Percentiles rank a stretch among this genome's conserved stretches.
Evolutionary conservation across 768 basidiomycete genomes (phyloP).

Genomic region (Naganishia vishniacii): DNA sequence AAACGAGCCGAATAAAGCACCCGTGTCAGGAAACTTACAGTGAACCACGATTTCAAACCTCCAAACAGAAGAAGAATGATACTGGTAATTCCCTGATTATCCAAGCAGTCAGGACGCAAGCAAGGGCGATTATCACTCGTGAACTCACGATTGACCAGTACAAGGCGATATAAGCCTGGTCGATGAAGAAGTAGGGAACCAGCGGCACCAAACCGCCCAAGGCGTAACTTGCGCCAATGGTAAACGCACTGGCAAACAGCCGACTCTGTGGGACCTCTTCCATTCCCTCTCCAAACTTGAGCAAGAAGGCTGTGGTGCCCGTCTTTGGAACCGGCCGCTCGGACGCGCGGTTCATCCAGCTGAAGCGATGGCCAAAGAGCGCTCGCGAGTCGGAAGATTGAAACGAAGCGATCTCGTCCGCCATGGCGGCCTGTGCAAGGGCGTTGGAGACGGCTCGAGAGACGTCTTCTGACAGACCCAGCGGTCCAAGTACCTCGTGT

Average conservation of each 20-base stretch:
- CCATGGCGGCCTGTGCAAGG: conserved; percentile 52
- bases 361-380: conserved; percentile 20
- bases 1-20: background rate
- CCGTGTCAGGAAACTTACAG: conserved; percentile 38
- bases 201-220: conserved; percentile 89
- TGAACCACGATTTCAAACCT: conserved; percentile 78
- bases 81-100: conserved; percentile 58
- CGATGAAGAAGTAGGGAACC: conserved; percentile 83
- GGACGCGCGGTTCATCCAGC: background rate
- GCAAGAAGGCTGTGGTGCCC: conserved; percentile 84
- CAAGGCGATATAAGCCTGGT: conserved; percentile 56
- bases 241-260: conserved; percentile 48
- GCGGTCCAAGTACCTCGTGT: conserved; percentile 72
- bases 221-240: conserved; percentile 91
- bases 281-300: conserved; percentile 92
- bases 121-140: background rate
- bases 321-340: conserved; percentile 51
- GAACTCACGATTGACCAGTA: conserved; percentile 54
- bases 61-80: conserved; percentile 83
- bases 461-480: conserved; percentile 79
- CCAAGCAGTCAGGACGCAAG: background rate
- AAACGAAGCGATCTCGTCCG: conserved; percentile 27
- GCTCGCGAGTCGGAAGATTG: conserved; percentile 9
- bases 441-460: conserved; percentile 72
- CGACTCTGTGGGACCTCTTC: conserved; percentile 83